phyloP scores from a whole-genome alignment of 768 basidiomycete species.

The Boletus sp. region DNA sequence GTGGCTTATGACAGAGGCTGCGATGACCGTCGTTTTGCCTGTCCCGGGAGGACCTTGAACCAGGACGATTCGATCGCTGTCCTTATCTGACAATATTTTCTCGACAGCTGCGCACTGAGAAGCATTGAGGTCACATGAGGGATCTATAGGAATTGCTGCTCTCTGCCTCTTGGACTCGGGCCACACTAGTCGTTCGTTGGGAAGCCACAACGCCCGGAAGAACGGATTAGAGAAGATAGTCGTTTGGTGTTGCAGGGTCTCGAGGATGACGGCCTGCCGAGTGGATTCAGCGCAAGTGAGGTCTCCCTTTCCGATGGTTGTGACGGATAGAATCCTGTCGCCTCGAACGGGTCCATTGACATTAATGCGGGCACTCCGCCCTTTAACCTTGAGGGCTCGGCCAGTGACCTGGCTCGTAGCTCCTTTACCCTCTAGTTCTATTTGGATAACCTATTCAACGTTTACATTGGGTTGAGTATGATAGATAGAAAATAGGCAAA shows the following conservation, averaged over 20 bases:
- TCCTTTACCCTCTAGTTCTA: conserved; percentile 11
- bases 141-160: not conserved
- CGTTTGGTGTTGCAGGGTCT: conserved; percentile 14
- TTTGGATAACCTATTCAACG: conserved; percentile 15
- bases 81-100: conserved; percentile 25
- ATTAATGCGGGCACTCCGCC: conserved; percentile 37
- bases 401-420: conserved; percentile 10
- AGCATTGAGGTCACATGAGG: conserved; percentile 15
- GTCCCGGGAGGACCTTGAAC: conserved; percentile 42
- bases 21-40: conserved; percentile 45
- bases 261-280: conserved; percentile 25
- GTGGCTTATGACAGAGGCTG: conserved; percentile 32
- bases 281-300: conserved; percentile 53
- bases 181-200: conserved; percentile 17
- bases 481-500: conserved; percentile 21
- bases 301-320: conserved; percentile 49
- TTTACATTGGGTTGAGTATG: not conserved
- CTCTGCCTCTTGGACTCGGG: not conserved
- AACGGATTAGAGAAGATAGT: conserved; percentile 22
- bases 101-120: conserved; percentile 31
- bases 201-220: conserved; percentile 30
- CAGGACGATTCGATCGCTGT: conserved; percentile 22
- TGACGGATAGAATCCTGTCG: conserved; percentile 17
- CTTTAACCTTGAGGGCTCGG: conserved; percentile 28
- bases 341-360: conserved; percentile 22